Percentiles rank a stretch among this genome's conserved stretches.
phyloP scores from a whole-genome alignment of 2,329 filamentous ascomycete genomes.

The Neocatenulostroma microsporum region DNA sequence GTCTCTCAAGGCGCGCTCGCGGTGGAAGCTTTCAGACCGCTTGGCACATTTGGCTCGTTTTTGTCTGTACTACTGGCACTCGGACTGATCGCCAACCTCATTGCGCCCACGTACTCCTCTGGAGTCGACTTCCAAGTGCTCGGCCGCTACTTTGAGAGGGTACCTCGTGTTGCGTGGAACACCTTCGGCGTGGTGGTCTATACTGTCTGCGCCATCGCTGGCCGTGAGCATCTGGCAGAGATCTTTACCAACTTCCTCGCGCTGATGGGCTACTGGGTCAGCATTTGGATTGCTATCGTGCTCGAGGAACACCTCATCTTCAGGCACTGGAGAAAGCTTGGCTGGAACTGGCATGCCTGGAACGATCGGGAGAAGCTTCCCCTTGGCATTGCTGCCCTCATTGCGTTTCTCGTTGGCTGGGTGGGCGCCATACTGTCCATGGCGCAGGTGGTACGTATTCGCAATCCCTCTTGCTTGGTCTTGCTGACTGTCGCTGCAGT shows the following conservation, averaged over 20 bases:
- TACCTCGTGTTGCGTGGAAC: conserved; percentile 60
- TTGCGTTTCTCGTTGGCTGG: conserved; percentile 58
- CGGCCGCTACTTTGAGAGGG: conserved; percentile 47
- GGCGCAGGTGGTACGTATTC: conserved; percentile 54
- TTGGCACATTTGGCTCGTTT: conserved; percentile 58
- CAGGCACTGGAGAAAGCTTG: conserved; percentile 37
- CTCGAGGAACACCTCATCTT: conserved; percentile 58
- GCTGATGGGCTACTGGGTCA: conserved; percentile 64
- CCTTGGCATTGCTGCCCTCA: conserved; percentile 53
- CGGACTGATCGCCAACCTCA: conserved; percentile 58
- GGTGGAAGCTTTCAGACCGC: conserved; percentile 52
- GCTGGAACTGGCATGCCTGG: conserved; percentile 57
- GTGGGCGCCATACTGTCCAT: conserved; percentile 58
- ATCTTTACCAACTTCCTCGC: conserved; percentile 65
- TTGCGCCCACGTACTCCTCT: conserved; percentile 56
- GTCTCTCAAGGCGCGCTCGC: conserved; percentile 57
- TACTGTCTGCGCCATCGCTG: conserved; percentile 56
- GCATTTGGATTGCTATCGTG: conserved; percentile 56
- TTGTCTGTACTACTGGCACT: conserved; percentile 58
- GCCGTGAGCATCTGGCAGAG: conserved; percentile 51
- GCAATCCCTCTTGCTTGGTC: too few species aligned
- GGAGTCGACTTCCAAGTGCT: conserved; percentile 63
- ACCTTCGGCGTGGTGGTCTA: conserved; percentile 55
- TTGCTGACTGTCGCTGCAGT: conserved; percentile 25
- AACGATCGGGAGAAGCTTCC: conserved; percentile 52